Evolutionary conservation across 2,329 filamentous ascomycete species (phyloP).

Genomic region (Colletotrichum kahawae): DNA sequence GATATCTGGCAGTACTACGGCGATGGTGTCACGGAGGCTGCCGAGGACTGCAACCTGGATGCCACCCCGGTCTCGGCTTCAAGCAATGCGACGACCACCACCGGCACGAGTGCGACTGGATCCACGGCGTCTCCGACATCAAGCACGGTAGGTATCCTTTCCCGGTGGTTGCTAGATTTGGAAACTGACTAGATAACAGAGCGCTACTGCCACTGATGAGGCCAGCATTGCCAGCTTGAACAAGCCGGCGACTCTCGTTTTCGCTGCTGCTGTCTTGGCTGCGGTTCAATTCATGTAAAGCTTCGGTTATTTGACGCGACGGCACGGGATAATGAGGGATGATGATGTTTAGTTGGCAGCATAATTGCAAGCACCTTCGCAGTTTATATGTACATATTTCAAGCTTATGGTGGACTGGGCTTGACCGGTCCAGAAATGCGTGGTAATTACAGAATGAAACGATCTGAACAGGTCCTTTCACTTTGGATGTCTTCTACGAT

Average conservation of each 20-base stretch:
- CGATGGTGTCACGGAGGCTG: slow-evolving; percentile 35
- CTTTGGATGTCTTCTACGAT: not conserved
- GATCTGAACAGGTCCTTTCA: not conserved
- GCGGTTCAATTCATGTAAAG: not conserved
- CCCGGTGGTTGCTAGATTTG: too few relatives aligned
- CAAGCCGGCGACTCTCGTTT: not conserved
- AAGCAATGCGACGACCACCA: not conserved
- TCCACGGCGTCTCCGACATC: not conserved
- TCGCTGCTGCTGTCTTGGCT: not conserved
- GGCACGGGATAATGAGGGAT: not conserved
- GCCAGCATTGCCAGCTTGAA: not conserved
- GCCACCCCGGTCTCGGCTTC: not conserved
- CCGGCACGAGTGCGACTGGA: not conserved
- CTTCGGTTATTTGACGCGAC: not conserved
- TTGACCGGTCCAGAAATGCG: not conserved
- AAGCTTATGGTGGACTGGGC: not conserved
- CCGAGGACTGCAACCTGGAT: slow-evolving; percentile 29
- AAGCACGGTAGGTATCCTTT: not conserved
- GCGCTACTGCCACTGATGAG: not conserved
- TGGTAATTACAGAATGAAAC: not conserved
- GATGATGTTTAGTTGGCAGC: not conserved
- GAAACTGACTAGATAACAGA: not conserved
- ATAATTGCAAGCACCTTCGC: not conserved
- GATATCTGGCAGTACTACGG: slow-evolving; percentile 52
- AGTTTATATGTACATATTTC: not conserved